These are phyloP conservation scores for Globisporangium spiculum DNA, from an alignment of 352 stramenopile species.

Conservation along the genomic window DNA sequence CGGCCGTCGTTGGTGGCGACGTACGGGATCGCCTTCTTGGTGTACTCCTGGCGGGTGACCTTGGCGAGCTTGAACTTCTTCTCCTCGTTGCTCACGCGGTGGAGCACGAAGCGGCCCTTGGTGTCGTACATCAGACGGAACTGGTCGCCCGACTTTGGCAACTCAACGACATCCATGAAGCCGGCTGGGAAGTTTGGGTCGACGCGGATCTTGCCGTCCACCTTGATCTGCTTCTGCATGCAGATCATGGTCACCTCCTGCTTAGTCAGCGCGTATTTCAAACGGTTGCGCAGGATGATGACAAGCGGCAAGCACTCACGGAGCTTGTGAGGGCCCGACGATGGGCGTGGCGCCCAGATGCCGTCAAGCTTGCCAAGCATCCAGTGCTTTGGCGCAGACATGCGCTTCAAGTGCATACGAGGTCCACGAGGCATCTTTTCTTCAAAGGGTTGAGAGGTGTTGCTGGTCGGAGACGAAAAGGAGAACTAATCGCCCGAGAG, in stretches of 20 bases:
- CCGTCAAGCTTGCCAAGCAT: conserved; percentile 90
- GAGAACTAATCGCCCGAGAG: conserved; percentile 37
- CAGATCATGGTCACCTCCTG: conserved; percentile 99
- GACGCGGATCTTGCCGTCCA: conserved; percentile 96
- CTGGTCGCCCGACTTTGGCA: conserved; percentile 95
- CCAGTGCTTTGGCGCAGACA: conserved; percentile 87
- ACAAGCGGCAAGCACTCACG: conserved; percentile 97
- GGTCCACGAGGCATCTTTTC: conserved; percentile 78
- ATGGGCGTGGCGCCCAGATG: conserved; percentile 93
- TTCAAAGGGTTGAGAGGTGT: conserved; percentile 14
- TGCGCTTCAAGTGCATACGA: conserved; percentile 88
- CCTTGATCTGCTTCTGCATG: conserved; percentile 99
- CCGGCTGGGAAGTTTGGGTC: conserved; percentile 98
- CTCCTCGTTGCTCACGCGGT: conserved; percentile 96
- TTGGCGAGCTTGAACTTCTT: conserved; percentile 99
- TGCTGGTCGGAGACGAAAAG: conserved; percentile 46
- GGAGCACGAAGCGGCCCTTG: conserved; percentile 98
- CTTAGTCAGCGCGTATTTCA: conserved; percentile 99
- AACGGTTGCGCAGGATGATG: conserved; percentile 98
- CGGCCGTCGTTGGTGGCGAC: conserved; percentile 98
- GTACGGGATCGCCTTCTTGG: conserved; percentile 97
- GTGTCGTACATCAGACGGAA: conserved; percentile 99
- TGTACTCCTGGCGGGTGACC: conserved; percentile 94
- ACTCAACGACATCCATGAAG: conserved; percentile 99
- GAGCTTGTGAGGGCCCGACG: conserved; percentile 97